A percentile compares a stretch with the other conserved stretches of the same genome.
phyloP scores from a whole-genome alignment of 192 early-diverging fungal species.

The Entomortierella parvispora region DNA sequence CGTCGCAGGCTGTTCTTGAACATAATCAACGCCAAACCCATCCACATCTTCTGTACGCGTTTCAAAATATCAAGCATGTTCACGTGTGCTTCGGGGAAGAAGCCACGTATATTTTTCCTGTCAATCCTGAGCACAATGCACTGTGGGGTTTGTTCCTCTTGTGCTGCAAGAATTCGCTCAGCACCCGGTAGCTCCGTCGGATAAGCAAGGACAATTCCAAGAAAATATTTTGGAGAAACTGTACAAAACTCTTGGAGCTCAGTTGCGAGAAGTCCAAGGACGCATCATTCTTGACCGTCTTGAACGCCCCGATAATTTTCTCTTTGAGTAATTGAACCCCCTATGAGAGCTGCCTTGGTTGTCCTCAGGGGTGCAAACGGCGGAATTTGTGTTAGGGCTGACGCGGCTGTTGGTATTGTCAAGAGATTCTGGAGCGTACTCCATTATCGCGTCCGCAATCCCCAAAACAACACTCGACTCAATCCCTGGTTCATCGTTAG shows the following conservation, averaged over 20 bases:
- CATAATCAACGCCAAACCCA: not conserved
- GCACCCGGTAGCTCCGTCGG: conserved; percentile 11
- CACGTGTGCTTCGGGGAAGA: conserved; percentile 12
- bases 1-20: not conserved
- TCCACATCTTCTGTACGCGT: conserved; percentile 7
- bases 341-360: no score
- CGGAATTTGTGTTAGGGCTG: no score
- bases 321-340: no score
- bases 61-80: conserved; percentile 7
- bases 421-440: no score
- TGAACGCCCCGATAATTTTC: conserved; percentile 2
- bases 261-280: not conserved
- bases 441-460: no score
- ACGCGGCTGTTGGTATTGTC: no score
- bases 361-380: no score
- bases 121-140: conserved; percentile 21
- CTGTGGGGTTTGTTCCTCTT: not conserved
- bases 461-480: no score
- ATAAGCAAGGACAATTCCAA: conserved; percentile 17
- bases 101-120: conserved; percentile 17
- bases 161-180: conserved; percentile 8
- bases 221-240: conserved; percentile 4
- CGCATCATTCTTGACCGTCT: conserved; percentile 3
- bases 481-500: no score
- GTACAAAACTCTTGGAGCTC: conserved; percentile 10